These are phyloP conservation scores for Fusarium tuaranense DNA, from an alignment of 2,329 filamentous ascomycete genomes.

Conservation along the genomic window DNA sequence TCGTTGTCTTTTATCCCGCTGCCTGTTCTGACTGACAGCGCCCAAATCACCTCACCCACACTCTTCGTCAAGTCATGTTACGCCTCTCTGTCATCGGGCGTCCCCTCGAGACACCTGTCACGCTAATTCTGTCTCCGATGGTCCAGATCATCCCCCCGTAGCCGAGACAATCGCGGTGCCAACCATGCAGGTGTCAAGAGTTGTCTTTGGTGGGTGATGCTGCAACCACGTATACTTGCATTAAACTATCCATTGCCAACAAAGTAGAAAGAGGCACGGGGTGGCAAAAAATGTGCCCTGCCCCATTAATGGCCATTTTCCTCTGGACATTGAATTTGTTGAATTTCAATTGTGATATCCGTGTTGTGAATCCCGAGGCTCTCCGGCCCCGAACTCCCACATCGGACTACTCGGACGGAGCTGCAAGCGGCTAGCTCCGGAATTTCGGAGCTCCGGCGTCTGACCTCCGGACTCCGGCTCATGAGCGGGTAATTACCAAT, in stretches of 20 bases:
- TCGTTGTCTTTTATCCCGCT: slow-evolving; percentile 19
- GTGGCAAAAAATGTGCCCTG: background rate
- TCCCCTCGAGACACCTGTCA: slow-evolving; percentile 11
- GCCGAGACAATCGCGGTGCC: slow-evolving; percentile 23
- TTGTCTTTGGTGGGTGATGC: background rate
- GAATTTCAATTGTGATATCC: background rate
- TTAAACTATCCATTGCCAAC: background rate
- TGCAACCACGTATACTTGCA: background rate
- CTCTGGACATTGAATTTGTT: background rate
- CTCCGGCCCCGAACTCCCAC: background rate
- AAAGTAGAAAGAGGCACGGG: background rate
- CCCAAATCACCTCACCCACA: background rate
- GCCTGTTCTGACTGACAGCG: slow-evolving; percentile 1
- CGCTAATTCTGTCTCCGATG: slow-evolving; percentile 9
- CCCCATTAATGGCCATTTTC: background rate
- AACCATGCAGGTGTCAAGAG: background rate
- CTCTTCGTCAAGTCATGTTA: background rate
- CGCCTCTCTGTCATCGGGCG: slow-evolving; percentile 13
- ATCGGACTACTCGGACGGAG: slow-evolving; percentile 2
- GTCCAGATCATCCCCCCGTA: slow-evolving; percentile 1
- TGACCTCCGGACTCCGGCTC: background rate
- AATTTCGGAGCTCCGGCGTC: slow-evolving; percentile 16
- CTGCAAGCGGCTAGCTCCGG: slow-evolving; percentile 9
- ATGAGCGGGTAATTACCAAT: slow-evolving; percentile 1
- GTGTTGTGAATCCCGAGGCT: background rate